A percentile compares a stretch with the other conserved stretches of the same genome.
These are phyloP conservation scores for Iris macrosiphon DNA, from an alignment of 106 monocot genomes.

Conservation along the genomic window DNA sequence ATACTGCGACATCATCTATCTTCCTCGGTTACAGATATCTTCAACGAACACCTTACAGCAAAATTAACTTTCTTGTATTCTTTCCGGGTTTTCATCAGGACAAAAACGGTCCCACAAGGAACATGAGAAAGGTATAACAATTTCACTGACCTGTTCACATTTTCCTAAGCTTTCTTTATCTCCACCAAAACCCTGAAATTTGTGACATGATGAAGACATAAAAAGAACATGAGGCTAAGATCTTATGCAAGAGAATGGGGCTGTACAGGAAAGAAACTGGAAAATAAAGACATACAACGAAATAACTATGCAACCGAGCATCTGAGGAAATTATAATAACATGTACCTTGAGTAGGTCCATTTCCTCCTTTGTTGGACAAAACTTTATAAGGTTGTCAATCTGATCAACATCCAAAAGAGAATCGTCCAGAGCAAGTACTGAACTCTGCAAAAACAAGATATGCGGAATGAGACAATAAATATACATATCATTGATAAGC, in stretches of 20 bases:
- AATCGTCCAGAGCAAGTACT: slow-evolving; percentile 84
- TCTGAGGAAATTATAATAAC: background rate
- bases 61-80: too few species aligned
- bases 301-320: too few species aligned
- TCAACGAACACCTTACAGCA: too few species aligned
- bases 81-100: too few species aligned
- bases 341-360: slow-evolving; percentile 78
- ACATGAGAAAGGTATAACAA: too few species aligned
- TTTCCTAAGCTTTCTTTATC: slow-evolving; percentile 84
- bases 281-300: too few species aligned
- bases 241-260: background rate
- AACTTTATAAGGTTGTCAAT: slow-evolving; percentile 96
- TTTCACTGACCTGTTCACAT: slow-evolving; percentile 88
- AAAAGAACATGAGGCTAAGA: background rate
- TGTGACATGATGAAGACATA: slow-evolving; percentile 5
- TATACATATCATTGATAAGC: too few species aligned
- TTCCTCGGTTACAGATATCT: too few species aligned
- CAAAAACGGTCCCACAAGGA: too few species aligned
- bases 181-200: slow-evolving; percentile 63
- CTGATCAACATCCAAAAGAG: slow-evolving; percentile 83
- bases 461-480: too few species aligned
- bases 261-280: background rate
- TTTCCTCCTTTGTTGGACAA: slow-evolving; percentile 92
- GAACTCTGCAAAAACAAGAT: slow-evolving; percentile 65
- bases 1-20: too few species aligned